phyloP scores from a whole-genome alignment of 1,139 yeast genomes.

The Hyphopichia pseudoburtonii region DNA sequence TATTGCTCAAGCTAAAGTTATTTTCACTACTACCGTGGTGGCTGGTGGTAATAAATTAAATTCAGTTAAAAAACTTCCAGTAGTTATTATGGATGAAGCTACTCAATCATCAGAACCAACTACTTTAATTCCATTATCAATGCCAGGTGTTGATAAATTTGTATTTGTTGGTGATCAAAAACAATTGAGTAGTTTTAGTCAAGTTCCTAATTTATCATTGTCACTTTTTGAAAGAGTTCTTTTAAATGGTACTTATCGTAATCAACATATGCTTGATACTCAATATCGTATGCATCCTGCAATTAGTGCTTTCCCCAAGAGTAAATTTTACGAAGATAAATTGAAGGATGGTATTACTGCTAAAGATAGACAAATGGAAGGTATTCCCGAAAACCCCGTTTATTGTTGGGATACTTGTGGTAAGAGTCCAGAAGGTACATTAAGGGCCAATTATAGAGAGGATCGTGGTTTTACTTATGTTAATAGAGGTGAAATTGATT shows the following conservation, averaged over 20 bases:
- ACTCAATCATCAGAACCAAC: slow-evolving; percentile 74
- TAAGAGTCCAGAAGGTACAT: slow-evolving; percentile 42
- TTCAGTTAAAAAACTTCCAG: slow-evolving; percentile 56
- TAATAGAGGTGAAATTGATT: slow-evolving; percentile 52
- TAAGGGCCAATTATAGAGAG: slow-evolving; percentile 45
- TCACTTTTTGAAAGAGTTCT: slow-evolving; percentile 61
- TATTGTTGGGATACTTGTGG: slow-evolving; percentile 53
- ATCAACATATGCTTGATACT: slow-evolving; percentile 67
- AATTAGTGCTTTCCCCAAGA: slow-evolving; percentile 63
- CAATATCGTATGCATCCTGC: slow-evolving; percentile 76
- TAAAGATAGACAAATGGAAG: slow-evolving; percentile 42
- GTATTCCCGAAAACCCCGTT: slow-evolving; percentile 47
- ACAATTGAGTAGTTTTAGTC: slow-evolving; percentile 65
- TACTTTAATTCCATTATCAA: slow-evolving; percentile 66
- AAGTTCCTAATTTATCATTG: slow-evolving; percentile 58
- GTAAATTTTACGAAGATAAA: slow-evolving; percentile 51
- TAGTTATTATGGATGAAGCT: slow-evolving; percentile 61
- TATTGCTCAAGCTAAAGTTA: slow-evolving; percentile 65
- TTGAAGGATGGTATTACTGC: slow-evolving; percentile 61
- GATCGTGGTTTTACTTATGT: slow-evolving; percentile 54
- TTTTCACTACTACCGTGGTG: slow-evolving; percentile 69
- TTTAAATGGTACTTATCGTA: slow-evolving; percentile 53
- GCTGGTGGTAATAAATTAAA: slow-evolving; percentile 68
- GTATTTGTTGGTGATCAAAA: slow-evolving; percentile 75
- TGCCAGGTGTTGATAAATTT: slow-evolving; percentile 65